phyloP scores from a whole-genome alignment of 495 filamentous ascomycete genomes.

The Apodospora peruviana region DNA sequence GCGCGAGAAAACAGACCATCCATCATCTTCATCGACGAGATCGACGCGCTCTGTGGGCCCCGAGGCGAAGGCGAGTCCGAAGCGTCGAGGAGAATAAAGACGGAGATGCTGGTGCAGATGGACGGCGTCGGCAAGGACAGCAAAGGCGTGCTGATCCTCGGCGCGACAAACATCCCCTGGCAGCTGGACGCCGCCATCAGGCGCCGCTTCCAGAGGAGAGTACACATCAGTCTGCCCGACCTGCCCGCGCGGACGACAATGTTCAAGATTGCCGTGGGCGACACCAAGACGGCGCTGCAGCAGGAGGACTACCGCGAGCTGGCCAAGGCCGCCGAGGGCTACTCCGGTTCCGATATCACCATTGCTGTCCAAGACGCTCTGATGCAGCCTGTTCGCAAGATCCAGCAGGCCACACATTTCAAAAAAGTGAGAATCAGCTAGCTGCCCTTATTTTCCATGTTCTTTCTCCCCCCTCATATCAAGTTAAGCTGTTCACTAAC shows the following conservation, averaged over 20 bases:
- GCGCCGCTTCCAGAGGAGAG: constrained; percentile 89
- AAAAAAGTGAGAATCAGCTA: constrained; percentile 86
- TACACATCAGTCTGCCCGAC: constrained; percentile 92
- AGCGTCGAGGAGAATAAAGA: constrained; percentile 95
- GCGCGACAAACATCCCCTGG: constrained; percentile 98
- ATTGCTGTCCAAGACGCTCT: constrained; percentile 96
- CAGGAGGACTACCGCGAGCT: constrained; percentile 71
- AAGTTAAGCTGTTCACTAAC: too few species aligned
- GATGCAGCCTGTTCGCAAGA: constrained; percentile 96
- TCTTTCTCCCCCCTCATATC: background rate
- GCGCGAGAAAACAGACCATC: constrained; percentile 96
- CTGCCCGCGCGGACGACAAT: constrained; percentile 85
- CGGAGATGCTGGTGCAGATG: constrained; percentile 98
- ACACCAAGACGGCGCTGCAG: constrained; percentile 81
- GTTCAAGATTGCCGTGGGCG: constrained; percentile 92
- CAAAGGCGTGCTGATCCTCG: constrained; percentile 88
- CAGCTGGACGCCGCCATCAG: constrained; percentile 98
- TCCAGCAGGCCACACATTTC: constrained; percentile 97
- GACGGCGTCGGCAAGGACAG: constrained; percentile 95
- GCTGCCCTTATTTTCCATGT: constrained; percentile 1
- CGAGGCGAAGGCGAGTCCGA: constrained; percentile 97
- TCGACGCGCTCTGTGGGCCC: constrained; percentile 94
- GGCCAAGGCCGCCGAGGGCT: constrained; percentile 80
- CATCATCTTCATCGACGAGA: constrained; percentile 99
- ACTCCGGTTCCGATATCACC: constrained; percentile 91